A percentile compares a stretch with the other conserved stretches of the same genome.
These are phyloP conservation scores for Vitis hybrid DNA, from an alignment of 177 flowering plant species.

Conservation along the genomic window DNA sequence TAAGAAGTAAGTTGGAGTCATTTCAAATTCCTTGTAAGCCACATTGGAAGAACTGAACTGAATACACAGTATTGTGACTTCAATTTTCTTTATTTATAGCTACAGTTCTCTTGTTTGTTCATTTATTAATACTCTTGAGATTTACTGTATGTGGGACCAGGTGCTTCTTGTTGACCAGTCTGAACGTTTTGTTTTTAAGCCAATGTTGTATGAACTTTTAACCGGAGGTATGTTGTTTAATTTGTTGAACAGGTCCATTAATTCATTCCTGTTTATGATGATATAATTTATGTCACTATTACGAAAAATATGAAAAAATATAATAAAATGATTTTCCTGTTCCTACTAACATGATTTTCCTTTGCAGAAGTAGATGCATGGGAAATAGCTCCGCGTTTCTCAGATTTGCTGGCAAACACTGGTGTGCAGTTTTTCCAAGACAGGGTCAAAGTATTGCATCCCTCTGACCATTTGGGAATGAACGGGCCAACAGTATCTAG, in stretches of 20 bases:
- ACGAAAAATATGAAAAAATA: background rate
- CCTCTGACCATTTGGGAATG: constrained; percentile 58
- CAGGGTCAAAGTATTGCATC: constrained; percentile 63
- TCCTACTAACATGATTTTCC: background rate
- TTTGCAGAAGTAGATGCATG: constrained; percentile 93
- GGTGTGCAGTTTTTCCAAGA: constrained; percentile 75
- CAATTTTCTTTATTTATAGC: background rate
- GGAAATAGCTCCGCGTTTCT: constrained; percentile 97
- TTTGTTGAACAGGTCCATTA: too few species aligned
- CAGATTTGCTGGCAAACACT: constrained; percentile 77
- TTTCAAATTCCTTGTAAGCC: too few species aligned
- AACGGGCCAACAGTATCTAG: constrained; percentile 33
- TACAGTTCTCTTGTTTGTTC: background rate
- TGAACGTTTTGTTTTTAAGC: constrained; percentile 94
- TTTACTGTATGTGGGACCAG: constrained; percentile 33
- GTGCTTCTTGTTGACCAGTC: constrained; percentile 92
- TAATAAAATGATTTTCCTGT: background rate
- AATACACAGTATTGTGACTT: too few species aligned
- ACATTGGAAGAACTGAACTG: too few species aligned
- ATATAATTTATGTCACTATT: too few species aligned
- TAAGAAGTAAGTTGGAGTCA: too few species aligned
- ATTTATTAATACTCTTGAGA: background rate
- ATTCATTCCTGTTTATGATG: too few species aligned
- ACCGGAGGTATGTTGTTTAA: constrained; percentile 71
- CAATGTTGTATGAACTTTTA: constrained; percentile 91